These are phyloP conservation scores for Chimonanthus praecox DNA, from an alignment of 164 flowering plant genomes.

Conservation along the genomic window DNA sequence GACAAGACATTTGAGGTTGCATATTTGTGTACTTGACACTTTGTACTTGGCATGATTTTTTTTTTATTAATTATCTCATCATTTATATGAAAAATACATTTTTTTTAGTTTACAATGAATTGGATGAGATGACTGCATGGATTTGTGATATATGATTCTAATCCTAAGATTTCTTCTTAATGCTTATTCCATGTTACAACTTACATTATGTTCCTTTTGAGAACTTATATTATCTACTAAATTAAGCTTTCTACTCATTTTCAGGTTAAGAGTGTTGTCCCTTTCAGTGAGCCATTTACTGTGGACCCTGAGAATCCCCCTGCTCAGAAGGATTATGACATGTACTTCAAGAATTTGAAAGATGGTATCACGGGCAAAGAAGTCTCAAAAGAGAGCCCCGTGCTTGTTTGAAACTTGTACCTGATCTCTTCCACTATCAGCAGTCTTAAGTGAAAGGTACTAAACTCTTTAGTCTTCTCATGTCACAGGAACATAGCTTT, in stretches of 20 bases:
- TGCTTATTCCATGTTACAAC: no score
- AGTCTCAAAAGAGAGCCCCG: conserved; percentile 44
- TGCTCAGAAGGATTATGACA: conserved; percentile 78
- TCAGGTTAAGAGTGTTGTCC: conserved; percentile 88
- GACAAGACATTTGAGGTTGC: conserved; percentile 95
- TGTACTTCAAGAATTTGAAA: conserved; percentile 65
- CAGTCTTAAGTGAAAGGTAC: conserved; percentile 2
- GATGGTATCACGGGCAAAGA: conserved; percentile 98
- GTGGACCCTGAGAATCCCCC: conserved; percentile 95
- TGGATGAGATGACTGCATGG: no score
- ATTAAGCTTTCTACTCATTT: conserved; percentile 5
- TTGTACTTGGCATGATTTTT: not conserved
- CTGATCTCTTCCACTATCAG: not conserved
- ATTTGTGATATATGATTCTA: no score
- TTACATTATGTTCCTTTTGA: no score
- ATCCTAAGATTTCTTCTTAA: no score
- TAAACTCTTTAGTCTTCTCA: not conserved
- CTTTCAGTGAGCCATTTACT: conserved; percentile 78
- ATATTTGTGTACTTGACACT: not conserved
- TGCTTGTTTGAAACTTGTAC: conserved; percentile 34
- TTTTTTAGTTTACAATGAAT: no score
- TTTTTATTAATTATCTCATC: not conserved
- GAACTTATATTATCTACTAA: not conserved
- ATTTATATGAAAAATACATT: not conserved
- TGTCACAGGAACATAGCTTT: no score